Conservation (phyloP, 75 land plant species). For the Cupressus sempervirens region DNA sequence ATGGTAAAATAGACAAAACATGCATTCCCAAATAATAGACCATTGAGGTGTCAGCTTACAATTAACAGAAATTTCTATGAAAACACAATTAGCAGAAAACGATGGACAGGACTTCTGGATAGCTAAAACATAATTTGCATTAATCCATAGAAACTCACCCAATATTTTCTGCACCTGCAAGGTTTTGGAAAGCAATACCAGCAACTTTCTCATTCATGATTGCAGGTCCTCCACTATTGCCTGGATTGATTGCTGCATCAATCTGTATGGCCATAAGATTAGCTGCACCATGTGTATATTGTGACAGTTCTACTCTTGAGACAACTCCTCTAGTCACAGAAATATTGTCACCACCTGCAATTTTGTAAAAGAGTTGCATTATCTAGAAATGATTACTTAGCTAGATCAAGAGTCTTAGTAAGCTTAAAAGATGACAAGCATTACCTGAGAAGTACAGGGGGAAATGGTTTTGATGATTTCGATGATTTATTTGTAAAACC, state of each 20-base stretch:
- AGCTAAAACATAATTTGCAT: not conserved
- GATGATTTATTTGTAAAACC: not conserved
- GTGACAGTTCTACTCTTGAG: slow-evolving; percentile 87
- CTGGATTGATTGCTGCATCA: slow-evolving; percentile 97
- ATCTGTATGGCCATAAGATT: slow-evolving; percentile 96
- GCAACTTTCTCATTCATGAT: slow-evolving; percentile 86
- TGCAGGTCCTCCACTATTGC: slow-evolving; percentile 97
- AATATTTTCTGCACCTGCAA: slow-evolving; percentile 89
- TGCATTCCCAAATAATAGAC: too few relatives aligned
- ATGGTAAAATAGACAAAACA: too few relatives aligned
- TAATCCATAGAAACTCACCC: slow-evolving; percentile 45
- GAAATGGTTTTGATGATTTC: not conserved
- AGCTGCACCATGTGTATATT: slow-evolving; percentile 89
- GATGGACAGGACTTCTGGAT: too few relatives aligned
- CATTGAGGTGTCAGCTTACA: too few relatives aligned
- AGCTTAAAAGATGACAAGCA: not conserved
- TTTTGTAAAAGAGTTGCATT: not conserved
- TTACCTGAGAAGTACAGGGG: not conserved
- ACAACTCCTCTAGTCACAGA: slow-evolving; percentile 96
- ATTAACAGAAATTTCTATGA: too few relatives aligned
- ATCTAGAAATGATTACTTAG: not conserved
- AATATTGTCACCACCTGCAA: slow-evolving; percentile 89
- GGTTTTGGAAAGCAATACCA: slow-evolving; percentile 93
- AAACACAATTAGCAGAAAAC: too few relatives aligned
- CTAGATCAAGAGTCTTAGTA: not conserved